Evolutionary conservation across 2,329 filamentous ascomycete genomes (phyloP).

Genomic region (Cercospora brassicicola): DNA sequence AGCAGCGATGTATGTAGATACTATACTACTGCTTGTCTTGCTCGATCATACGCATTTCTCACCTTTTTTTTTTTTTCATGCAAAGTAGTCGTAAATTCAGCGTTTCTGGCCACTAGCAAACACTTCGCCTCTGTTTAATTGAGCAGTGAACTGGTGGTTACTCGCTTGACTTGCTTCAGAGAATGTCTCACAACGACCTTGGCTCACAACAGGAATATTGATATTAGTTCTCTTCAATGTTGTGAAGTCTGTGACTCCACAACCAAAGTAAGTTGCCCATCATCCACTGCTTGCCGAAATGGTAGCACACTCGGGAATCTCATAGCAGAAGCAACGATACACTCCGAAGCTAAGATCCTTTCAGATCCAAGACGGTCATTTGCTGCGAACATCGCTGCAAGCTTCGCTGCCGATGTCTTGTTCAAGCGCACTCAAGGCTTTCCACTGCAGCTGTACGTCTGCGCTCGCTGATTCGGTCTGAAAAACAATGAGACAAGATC

Average conservation of each 20-base stretch:
- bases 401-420: background rate
- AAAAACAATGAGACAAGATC: no score
- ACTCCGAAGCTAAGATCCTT: background rate
- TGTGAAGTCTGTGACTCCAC: background rate
- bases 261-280: background rate
- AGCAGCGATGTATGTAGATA: conserved; percentile 3
- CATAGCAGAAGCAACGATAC: background rate
- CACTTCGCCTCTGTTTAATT: no score
- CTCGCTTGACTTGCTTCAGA: background rate
- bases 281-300: background rate
- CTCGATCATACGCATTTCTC: background rate
- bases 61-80: no score
- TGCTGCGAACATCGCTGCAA: background rate
- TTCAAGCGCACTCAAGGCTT: background rate
- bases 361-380: background rate
- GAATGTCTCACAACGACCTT: background rate
- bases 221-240: background rate
- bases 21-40: background rate
- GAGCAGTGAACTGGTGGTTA: background rate
- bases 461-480: background rate
- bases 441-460: background rate
- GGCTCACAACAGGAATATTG: background rate
- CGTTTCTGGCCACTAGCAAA: no score
- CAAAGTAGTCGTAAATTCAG: no score
- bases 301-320: background rate